phyloP scores from a whole-genome alignment of 2,329 filamentous ascomycete genomes.

The Diaporthe destruens region DNA sequence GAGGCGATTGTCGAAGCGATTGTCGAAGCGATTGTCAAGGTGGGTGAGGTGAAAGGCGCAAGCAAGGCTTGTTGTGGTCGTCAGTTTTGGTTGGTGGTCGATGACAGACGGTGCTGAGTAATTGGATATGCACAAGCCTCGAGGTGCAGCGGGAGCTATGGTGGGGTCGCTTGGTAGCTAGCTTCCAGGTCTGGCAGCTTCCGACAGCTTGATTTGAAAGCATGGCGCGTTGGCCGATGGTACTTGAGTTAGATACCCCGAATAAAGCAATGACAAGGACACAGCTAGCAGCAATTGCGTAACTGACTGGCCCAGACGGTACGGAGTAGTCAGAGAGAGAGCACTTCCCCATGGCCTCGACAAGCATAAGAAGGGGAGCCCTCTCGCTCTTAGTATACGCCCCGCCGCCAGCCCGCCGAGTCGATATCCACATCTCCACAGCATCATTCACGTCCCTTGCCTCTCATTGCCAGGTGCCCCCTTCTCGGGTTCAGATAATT shows the following conservation, averaged over 20 bases:
- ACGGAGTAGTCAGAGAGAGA: too few relatives aligned
- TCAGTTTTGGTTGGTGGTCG: too few relatives aligned
- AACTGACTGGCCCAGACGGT: too few relatives aligned
- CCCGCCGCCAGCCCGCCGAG: not conserved
- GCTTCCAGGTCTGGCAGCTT: not conserved
- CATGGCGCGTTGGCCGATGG: not conserved
- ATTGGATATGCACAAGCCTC: not conserved
- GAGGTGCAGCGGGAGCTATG: too few relatives aligned
- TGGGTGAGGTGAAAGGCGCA: not conserved
- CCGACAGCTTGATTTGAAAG: constrained; percentile 25
- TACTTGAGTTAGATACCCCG: not conserved
- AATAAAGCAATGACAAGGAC: too few relatives aligned
- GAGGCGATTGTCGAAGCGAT: not conserved
- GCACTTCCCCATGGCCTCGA: constrained; percentile 1
- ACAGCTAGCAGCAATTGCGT: too few relatives aligned
- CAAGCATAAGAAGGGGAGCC: constrained; percentile 15
- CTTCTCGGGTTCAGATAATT: not conserved
- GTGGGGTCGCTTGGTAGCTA: not conserved
- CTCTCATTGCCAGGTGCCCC: not conserved
- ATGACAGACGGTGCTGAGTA: not conserved
- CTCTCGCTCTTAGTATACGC: not conserved
- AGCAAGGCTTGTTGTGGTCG: not conserved
- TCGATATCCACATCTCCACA: not conserved
- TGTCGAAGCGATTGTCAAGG: not conserved
- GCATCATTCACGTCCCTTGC: constrained; percentile 4